Conservation (phyloP, 1,284 basidiomycete genomes). For the Amylostereum areolatum region DNA sequence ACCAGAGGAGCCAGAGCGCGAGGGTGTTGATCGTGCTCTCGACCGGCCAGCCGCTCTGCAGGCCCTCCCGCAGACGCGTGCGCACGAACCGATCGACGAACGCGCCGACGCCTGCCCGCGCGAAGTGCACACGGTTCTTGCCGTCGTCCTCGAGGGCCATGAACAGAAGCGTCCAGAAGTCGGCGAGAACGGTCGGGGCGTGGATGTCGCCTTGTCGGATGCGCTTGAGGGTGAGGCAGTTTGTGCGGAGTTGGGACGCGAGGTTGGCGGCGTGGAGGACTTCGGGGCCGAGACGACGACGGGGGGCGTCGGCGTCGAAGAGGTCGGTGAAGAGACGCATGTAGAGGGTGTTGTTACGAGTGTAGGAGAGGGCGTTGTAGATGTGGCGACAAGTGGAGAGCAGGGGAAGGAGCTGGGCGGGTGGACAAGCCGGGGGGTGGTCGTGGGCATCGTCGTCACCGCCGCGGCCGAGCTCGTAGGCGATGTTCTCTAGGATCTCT, state of each 20-base stretch:
- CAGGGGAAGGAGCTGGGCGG: too few relatives aligned
- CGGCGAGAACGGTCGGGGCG: constrained; percentile 25
- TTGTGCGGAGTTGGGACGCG: constrained; percentile 39
- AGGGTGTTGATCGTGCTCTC: constrained; percentile 44
- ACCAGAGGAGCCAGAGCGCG: constrained; percentile 62
- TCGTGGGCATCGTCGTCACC: constrained; percentile 34
- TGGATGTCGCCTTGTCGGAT: constrained; percentile 35
- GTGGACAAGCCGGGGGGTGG: too few relatives aligned
- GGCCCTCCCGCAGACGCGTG: constrained; percentile 37
- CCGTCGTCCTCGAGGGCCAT: constrained; percentile 76
- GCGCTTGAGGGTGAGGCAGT: constrained; percentile 34
- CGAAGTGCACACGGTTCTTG: constrained; percentile 59
- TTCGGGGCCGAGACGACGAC: constrained; percentile 44
- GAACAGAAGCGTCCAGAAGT: constrained; percentile 54
- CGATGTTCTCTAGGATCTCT: constrained; percentile 56
- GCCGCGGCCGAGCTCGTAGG: constrained; percentile 37
- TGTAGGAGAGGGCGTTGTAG: constrained; percentile 35
- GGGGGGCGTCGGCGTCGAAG: constrained; percentile 55
- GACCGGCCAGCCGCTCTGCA: constrained; percentile 47
- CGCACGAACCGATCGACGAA: constrained; percentile 44
- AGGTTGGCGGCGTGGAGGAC: constrained; percentile 34
- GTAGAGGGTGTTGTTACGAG: constrained; percentile 51
- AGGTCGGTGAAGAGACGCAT: constrained; percentile 50
- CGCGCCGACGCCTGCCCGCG: constrained; percentile 39
- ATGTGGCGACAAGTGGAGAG: constrained; percentile 42